phyloP scores from a whole-genome alignment of 306 rosid species.

The Lupinus albus region DNA sequence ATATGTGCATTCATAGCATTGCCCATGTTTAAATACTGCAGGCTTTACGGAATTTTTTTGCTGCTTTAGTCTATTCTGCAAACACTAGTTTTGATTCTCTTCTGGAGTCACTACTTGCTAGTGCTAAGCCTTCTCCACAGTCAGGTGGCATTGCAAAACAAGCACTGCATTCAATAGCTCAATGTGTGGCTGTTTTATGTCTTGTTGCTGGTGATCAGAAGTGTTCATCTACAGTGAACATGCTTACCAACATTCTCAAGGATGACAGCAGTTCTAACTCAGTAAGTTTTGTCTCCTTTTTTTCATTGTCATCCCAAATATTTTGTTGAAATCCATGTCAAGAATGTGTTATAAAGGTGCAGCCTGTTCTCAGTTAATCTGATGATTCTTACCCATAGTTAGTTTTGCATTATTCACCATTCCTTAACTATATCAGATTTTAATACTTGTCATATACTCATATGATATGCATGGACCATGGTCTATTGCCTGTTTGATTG shows the following conservation, averaged over 20 bases:
- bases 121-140: conserved; percentile 94
- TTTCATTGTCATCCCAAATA: conserved; percentile 13
- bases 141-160: conserved; percentile 98
- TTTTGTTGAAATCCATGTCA: conserved; percentile 28
- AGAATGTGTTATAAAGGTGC: background rate
- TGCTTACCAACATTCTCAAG: conserved; percentile 92
- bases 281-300: conserved; percentile 45
- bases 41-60: conserved; percentile 92
- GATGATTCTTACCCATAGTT: background rate
- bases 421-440: too few relatives aligned
- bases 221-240: conserved; percentile 84
- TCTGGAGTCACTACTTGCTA: conserved; percentile 85
- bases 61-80: conserved; percentile 88
- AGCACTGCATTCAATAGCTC: conserved; percentile 93
- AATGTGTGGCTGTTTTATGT: conserved; percentile 95
- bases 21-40: conserved; percentile 43
- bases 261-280: conserved; percentile 81
- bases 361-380: conserved; percentile 10
- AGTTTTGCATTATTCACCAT: background rate
- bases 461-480: background rate
- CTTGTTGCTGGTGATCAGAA: conserved; percentile 94
- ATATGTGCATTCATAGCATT: conserved; percentile 37
- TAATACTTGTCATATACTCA: background rate
- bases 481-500: background rate
- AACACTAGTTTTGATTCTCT: conserved; percentile 92